A percentile compares a stretch with the other conserved stretches of the same genome.
Conservation (phyloP, 108 stramenopile genomes). For the Cyclotella sp. region DNA sequence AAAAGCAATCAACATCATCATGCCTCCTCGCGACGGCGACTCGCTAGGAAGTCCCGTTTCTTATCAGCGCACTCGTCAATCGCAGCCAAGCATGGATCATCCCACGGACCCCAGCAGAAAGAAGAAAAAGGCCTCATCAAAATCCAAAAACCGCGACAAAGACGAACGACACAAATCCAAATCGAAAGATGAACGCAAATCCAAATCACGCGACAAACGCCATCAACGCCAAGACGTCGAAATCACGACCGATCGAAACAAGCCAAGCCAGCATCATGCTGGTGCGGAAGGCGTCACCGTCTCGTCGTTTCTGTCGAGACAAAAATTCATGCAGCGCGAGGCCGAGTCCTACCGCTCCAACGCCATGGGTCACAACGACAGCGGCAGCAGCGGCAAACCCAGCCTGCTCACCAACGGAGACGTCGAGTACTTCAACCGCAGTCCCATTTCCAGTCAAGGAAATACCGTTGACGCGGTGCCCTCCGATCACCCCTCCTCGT, state of each 20-base stretch:
- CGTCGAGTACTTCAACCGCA: neutral
- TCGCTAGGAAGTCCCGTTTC: conserved; percentile 6
- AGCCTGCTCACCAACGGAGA: conserved; percentile 4
- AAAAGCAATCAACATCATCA: neutral
- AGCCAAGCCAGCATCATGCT: neutral
- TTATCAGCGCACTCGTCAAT: neutral
- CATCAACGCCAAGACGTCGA: neutral
- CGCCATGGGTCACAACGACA: neutral
- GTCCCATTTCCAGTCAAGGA: neutral
- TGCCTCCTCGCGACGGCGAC: conserved; percentile 19
- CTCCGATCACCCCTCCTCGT: conserved; percentile 43
- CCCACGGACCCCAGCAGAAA: neutral
- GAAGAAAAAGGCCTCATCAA: neutral
- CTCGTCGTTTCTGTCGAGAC: neutral
- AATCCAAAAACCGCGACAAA: neutral
- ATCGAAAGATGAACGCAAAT: neutral
- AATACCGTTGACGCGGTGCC: conserved; percentile 3
- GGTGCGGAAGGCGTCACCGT: conserved; percentile 5
- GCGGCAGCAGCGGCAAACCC: neutral
- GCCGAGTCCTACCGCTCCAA: neutral
- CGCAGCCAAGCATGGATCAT: neutral
- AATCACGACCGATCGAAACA: neutral
- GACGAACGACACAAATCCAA: neutral
- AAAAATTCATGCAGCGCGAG: conserved; percentile 9
- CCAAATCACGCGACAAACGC: neutral